phyloP scores from a whole-genome alignment of 1,284 basidiomycete genomes.

The Moniliophthora roreri region DNA sequence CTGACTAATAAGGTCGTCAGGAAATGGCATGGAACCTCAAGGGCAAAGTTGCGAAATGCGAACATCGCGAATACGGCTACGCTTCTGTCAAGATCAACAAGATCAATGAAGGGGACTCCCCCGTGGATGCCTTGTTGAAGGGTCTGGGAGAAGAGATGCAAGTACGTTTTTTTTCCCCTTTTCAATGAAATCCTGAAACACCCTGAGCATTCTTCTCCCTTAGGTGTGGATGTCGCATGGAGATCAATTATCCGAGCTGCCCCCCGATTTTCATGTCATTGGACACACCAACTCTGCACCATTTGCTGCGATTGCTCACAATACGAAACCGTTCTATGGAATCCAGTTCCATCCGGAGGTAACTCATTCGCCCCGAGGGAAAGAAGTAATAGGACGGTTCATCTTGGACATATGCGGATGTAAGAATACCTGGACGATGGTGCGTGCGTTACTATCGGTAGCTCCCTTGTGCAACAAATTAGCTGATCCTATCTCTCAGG shows the following conservation, averaged over 20 bases:
- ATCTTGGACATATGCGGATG: constrained; percentile 86
- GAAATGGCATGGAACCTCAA: constrained; percentile 93
- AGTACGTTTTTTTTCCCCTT: constrained; percentile 40
- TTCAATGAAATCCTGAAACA: background rate
- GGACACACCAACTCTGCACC: constrained; percentile 89
- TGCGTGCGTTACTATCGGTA: constrained; percentile 25
- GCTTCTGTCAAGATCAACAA: constrained; percentile 80
- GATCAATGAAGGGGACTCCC: constrained; percentile 52
- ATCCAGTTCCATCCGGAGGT: constrained; percentile 99
- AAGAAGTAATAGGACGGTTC: constrained; percentile 90
- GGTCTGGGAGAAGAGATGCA: constrained; percentile 83
- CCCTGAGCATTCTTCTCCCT: background rate
- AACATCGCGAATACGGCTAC: constrained; percentile 95
- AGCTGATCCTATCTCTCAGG: constrained; percentile 43
- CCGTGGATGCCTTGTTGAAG: constrained; percentile 77
- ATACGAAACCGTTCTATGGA: constrained; percentile 89
- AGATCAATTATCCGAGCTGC: constrained; percentile 86
- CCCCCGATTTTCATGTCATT: constrained; percentile 86
- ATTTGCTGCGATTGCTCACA: constrained; percentile 92
- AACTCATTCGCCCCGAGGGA: constrained; percentile 90
- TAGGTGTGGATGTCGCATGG: constrained; percentile 99
- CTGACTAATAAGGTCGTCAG: constrained; percentile 34
- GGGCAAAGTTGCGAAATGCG: constrained; percentile 86
- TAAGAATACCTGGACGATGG: constrained; percentile 93
- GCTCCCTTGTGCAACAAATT: constrained; percentile 2